Base-by-base conservation (phyloP, 2,329 filamentous ascomycete species). In the Coniochaeta prunicola region DNA sequence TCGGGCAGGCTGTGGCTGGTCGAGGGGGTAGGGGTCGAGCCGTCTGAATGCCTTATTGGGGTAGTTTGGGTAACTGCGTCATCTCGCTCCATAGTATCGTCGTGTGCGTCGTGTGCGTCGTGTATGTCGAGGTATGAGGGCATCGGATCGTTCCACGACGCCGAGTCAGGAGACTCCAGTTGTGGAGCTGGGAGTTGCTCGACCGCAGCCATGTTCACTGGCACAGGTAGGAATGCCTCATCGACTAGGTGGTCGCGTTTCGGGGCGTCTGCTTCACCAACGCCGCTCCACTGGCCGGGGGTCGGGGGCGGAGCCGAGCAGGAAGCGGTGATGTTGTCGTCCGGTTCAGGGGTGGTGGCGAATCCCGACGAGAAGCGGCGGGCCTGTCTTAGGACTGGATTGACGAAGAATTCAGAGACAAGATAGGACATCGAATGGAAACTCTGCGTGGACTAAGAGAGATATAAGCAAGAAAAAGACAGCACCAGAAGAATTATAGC, bases 351-450 rank as follows among this genome's bases (percentile, higher is more conserved):
- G 21, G 70, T 71, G 65, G 70, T 60, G 60, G 68, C 65, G 61
- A 73, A 69, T 57, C 68, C 68, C 55, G 68, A 65, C 38, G 85
- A 87, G 67, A 88, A 82, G 63, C 83, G 82, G 62, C 84, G 82
- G 66, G 84, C 85, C 72, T 87, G 84, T 69, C 84, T 82, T 64
- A 87, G 73, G 66, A 87, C 83, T 59, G 85, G 84, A 62, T 86
- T 86, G 71, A 87, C 84, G 65, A 87, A 74, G 69, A 86, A 86
- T 61, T 86, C 82, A 67, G 83, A 81, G 58, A 88, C 84, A 66
- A 87, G 75, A 65, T 80, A 85, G 70, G 81, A 79, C 85, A 88
- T 88, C 67, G 63, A 31, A 31, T n/a, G 21, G 38, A 8, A 13
- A 12, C 36, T 21, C n/a, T n/a, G n/a, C n/a, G n/a, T n/a, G n/a